Evolutionary conservation across 306 rosid genomes (phyloP), one percentile per base, ranked within the genome.

Genomic region (Alnus rubra): DNA sequence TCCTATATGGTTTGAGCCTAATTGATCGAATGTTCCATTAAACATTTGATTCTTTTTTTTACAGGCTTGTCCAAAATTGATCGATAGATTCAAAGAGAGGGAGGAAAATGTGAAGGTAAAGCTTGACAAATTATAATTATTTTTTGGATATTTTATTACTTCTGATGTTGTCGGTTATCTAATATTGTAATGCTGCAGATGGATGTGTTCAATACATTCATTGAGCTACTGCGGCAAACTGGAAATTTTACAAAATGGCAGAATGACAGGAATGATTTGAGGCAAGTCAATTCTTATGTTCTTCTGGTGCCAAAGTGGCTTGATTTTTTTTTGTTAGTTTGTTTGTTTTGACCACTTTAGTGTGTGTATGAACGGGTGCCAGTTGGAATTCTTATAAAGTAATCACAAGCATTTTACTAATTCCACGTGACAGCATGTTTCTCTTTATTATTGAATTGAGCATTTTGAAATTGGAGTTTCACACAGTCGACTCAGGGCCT

Each of bases 41-140:
- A 79, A 81, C 23, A 9, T 60, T 69, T 72, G 69, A 31, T 53
- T 78, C 71, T 79, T 65, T 62, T 55, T 78, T 75, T 71, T 77
- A 63, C 83, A 95, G 99, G 99, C 99, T 81, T 96, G 99, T 83
- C 99, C 98, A 77, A 96, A 96, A 88, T 83, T 96, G 85, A 93
- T 96, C 7, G 99, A 96, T 73, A 91, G 99, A 81, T 96, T 93
- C 82, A 96, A 89, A 81, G 99, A 96, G 87, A 91, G 99, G 88
- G 99, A 96, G 85, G 99, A 93, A 85, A 96, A 90, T 90, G 98
- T 96, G 77, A 96, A 96, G 99, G 99, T 90, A 74, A 71, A 78
- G 78, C 79, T 52, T 60, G 14, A 33, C 59, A 59, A 19, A 67
- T 76, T 59, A 18, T 51, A 9, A 62, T 76, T 64, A 18, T 51